Base-by-base conservation (phyloP, 257 asterid species). In the Rhazya stricta region DNA sequence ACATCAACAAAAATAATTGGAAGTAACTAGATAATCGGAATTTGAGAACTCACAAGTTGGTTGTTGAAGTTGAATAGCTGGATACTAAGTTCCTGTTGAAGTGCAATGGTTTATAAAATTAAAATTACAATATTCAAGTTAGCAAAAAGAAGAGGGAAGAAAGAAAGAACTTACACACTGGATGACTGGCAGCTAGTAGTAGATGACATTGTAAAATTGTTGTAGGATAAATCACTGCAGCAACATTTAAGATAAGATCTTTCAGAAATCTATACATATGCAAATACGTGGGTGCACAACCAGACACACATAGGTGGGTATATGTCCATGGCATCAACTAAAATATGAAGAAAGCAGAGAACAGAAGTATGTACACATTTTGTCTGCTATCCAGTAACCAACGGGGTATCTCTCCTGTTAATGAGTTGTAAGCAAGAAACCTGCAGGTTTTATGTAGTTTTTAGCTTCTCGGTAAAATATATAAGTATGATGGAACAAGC, bases 141-240 rank as follows among this genome's bases (percentile, higher is more conserved):
- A 53, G 68, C 30, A 34, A 56, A 65, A 48, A 19, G 15, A 13
- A 57, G 9, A 2, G 34, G 27, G 25, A 25, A 67, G 2, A 41
- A 4, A 43, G 10, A 41, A 74, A 62, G 67, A 43, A 67, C 97
- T 84, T 88, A 91, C 98, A 90, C 68, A 27, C 9, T 66, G 73
- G 87, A 3, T 75, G 81, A 43, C 46, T 76, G 84, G 82, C 98
- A 91, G 77, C 81, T 76, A 16, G 29, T 0, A 72, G 54, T 5
- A 45, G 85, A 73, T 74, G 88, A 37, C 39, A 21, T 69, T 10
- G 92, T 89, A 75, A 94, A 91, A 75, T 88, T 87, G 85, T 94
- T 94, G 89, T 92, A 86, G 12, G 98, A 92, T 75, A 94, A 32
- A 86, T 94, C 98, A 13, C 97, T 94, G 96, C 90, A 94, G 72